phyloP scores from a whole-genome alignment of 106 monocot species.

The Ottelia alismoides region DNA sequence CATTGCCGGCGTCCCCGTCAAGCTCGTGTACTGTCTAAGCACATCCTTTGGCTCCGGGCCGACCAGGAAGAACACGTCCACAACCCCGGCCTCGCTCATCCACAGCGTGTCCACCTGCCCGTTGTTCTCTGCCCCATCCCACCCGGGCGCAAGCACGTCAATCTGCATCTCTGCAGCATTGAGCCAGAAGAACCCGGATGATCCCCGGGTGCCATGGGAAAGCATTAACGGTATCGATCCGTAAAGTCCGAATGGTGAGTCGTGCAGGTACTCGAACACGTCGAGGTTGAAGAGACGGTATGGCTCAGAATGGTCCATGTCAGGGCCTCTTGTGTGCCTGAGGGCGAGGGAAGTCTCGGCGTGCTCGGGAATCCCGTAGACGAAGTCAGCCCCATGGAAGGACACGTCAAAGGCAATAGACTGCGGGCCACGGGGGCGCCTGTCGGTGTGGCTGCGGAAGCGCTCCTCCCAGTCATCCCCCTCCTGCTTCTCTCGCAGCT shows the following conservation, averaged over 20 bases:
- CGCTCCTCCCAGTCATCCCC: slow-evolving; percentile 83
- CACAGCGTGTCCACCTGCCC: slow-evolving; percentile 22
- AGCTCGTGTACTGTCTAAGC: slow-evolving; percentile 49
- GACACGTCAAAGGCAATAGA: slow-evolving; percentile 85
- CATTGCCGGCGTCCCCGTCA: slow-evolving; percentile 75
- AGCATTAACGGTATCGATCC: slow-evolving; percentile 96
- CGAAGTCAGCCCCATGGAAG: slow-evolving; percentile 81
- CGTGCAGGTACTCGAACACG: slow-evolving; percentile 86
- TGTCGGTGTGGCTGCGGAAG: slow-evolving; percentile 76
- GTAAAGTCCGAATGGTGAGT: slow-evolving; percentile 89
- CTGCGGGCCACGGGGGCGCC: slow-evolving; percentile 77
- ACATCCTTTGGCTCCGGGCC: slow-evolving; percentile 94
- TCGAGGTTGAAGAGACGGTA: slow-evolving; percentile 95
- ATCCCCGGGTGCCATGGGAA: slow-evolving; percentile 45
- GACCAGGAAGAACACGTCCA: slow-evolving; percentile 88
- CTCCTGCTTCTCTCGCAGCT: slow-evolving; percentile 44
- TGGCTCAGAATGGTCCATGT: slow-evolving; percentile 75
- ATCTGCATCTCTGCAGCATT: slow-evolving; percentile 99
- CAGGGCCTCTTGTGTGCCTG: slow-evolving; percentile 65
- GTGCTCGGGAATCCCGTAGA: slow-evolving; percentile 97
- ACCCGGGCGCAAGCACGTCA: slow-evolving; percentile 81
- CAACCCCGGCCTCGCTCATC: slow-evolving; percentile 93
- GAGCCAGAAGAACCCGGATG: slow-evolving; percentile 93
- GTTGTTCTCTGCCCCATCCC: slow-evolving; percentile 45
- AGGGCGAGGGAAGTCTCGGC: slow-evolving; percentile 54